phyloP scores from a whole-genome alignment of 2,329 filamentous ascomycete species.

The Blastomyces emzantsi region DNA sequence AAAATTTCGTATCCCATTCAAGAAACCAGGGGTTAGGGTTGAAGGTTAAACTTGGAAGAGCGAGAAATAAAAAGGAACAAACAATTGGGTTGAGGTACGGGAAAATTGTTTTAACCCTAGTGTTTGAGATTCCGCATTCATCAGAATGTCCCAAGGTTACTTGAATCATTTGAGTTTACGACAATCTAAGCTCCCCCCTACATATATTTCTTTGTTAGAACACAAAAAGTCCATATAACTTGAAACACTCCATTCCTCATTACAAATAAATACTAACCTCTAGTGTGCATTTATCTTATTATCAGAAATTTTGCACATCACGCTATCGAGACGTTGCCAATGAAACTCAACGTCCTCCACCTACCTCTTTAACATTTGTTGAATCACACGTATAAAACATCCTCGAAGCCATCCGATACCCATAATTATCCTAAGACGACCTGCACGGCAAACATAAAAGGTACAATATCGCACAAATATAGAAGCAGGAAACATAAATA shows the following conservation, averaged over 20 bases:
- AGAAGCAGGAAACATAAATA: not conserved
- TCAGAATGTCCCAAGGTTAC: not conserved
- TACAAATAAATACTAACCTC: not conserved
- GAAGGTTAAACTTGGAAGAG: not conserved
- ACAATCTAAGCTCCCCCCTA: not conserved
- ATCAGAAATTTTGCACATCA: not conserved
- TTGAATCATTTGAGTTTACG: not conserved
- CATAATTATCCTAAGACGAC: not conserved
- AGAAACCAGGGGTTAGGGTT: no score
- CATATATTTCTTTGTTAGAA: conserved; percentile 6
- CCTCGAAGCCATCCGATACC: not conserved
- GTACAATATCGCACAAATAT: not conserved
- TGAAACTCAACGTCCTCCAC: not conserved
- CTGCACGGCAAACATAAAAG: not conserved
- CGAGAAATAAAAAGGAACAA: not conserved
- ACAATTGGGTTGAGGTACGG: not conserved
- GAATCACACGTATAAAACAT: not conserved
- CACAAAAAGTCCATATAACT: not conserved
- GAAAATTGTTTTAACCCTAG: not conserved
- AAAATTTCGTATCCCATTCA: not conserved
- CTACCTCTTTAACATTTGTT: not conserved
- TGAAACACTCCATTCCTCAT: not conserved
- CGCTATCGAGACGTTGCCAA: not conserved
- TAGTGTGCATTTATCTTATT: not conserved
- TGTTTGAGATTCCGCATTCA: conserved; percentile 3